A percentile compares a stretch with the other conserved stretches of the same genome.
These are phyloP conservation scores for Choanephora cucurbitarum DNA, from an alignment of 371 early-diverging fungal species.

Conservation along the genomic window DNA sequence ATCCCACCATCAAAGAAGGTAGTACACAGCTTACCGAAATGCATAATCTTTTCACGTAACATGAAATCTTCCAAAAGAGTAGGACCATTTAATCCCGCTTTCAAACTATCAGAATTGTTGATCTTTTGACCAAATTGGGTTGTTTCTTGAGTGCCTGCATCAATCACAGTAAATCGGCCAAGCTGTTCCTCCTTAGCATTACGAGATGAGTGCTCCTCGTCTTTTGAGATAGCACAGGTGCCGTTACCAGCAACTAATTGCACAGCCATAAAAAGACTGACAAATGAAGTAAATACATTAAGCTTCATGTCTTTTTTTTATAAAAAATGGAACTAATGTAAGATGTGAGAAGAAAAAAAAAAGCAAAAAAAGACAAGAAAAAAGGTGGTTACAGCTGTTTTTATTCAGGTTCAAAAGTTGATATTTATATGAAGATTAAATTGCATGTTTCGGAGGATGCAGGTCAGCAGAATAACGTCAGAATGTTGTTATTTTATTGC, in stretches of 20 bases:
- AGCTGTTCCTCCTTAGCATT: slow-evolving; percentile 19
- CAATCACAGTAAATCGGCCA: slow-evolving; percentile 11
- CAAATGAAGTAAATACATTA: slow-evolving; percentile 7
- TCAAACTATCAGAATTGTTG: slow-evolving; percentile 30
- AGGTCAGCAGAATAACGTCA: too few species aligned
- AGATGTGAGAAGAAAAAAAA: too few species aligned
- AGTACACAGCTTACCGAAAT: slow-evolving; percentile 43
- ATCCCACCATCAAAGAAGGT: background rate
- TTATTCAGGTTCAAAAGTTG: too few species aligned
- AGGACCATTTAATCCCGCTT: slow-evolving; percentile 51
- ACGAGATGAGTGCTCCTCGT: background rate
- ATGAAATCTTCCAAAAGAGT: slow-evolving; percentile 53
- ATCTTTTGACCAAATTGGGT: slow-evolving; percentile 31
- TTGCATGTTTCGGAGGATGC: too few species aligned
- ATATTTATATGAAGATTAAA: too few species aligned
- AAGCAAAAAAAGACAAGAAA: too few species aligned
- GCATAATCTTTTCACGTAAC: slow-evolving; percentile 53
- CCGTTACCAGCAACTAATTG: slow-evolving; percentile 13
- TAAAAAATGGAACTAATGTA: too few species aligned
- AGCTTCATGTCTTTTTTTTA: slow-evolving; percentile 4
- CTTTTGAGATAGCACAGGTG: slow-evolving; percentile 1
- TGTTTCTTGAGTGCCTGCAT: slow-evolving; percentile 28
- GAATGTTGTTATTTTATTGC: too few species aligned
- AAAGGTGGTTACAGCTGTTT: too few species aligned
- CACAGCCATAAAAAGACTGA: slow-evolving; percentile 10